Base-by-base conservation (phyloP, 1,284 basidiomycete genomes). In the Waitea zeae region DNA sequence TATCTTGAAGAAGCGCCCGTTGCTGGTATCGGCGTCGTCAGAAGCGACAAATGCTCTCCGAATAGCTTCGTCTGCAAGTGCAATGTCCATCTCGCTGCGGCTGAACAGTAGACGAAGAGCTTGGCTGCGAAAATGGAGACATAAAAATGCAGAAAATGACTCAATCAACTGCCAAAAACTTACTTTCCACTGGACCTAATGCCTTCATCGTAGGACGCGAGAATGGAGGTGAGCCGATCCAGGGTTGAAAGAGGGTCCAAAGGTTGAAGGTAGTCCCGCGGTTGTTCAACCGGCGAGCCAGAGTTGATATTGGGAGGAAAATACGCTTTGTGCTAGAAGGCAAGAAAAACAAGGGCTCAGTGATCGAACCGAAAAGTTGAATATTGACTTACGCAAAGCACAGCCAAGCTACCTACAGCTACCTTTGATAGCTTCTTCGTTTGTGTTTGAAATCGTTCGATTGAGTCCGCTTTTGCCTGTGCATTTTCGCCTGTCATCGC, bases 371-470 rank as follows among this genome's bases (percentile, higher is more conserved):
- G 24, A 18, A 20, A 33, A 30, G 5, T n/a, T n/a, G n/a, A n/a
- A n/a, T n/a, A n/a, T n/a, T 4, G 28, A 42, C 86, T 60, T 45
- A 88, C 84, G 51, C 81, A 84, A 41, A 95, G 66, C 5, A 83
- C 72, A n/a, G 86, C 74, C 58, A 92, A 64, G 3, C 86, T 82
- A 31, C 84, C 80, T 12, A 81, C 70, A 33, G 80, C 82, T 20
- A 75, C 86, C 46, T 73, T 68, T 3, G 84, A 90, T 37, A 86
- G 58, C 37, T 71, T 49, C 38, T 64, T 66, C 5, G 72, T 80
- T 53, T 86, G 86, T 35, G 67, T 70, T 47, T 75, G 77, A 51
- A 81, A 80, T 40, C 69, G 66, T 44, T 75, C 80, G 35, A 71
- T 62, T 39, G 68, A 66, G 38, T 74, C 64, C 6, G 61, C 57